Conservation (phyloP, 805 yeast genomes). For the Candida nanaspora region DNA sequence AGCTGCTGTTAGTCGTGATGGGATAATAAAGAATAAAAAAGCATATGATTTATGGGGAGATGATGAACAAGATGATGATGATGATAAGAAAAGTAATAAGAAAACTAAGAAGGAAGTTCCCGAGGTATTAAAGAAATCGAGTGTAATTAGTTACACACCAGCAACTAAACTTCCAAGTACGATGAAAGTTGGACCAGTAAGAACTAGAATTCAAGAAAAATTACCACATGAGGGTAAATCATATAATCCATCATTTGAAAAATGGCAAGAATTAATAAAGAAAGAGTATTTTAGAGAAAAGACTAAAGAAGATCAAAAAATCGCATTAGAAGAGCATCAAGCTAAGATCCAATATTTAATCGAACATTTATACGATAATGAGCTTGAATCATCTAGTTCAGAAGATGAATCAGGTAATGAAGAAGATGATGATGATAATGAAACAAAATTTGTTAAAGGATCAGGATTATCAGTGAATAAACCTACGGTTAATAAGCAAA, state of each 20-base stretch:
- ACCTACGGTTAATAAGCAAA: slow-evolving; percentile 60
- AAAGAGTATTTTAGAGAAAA: slow-evolving; percentile 62
- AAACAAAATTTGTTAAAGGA: slow-evolving; percentile 15
- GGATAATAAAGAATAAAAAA: slow-evolving; percentile 42
- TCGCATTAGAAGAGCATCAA: slow-evolving; percentile 54
- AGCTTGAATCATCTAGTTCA: slow-evolving; percentile 26
- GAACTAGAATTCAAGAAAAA: slow-evolving; percentile 40
- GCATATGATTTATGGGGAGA: slow-evolving; percentile 69
- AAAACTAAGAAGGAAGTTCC: slow-evolving; percentile 32
- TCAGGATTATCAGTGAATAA: slow-evolving; percentile 61
- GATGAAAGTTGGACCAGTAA: slow-evolving; percentile 42
- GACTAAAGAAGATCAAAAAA: slow-evolving; percentile 56
- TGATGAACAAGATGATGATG: slow-evolving; percentile 12
- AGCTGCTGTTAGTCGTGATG: slow-evolving; percentile 56
- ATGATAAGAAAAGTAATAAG: slow-evolving; percentile 12
- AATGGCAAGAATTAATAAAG: slow-evolving; percentile 71
- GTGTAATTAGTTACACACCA: slow-evolving; percentile 37
- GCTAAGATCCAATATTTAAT: slow-evolving; percentile 60
- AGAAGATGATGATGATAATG: slow-evolving; percentile 25
- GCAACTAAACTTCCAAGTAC: slow-evolving; percentile 53
- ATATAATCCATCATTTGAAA: slow-evolving; percentile 79
- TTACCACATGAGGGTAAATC: slow-evolving; percentile 85
- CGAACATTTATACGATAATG: slow-evolving; percentile 52
- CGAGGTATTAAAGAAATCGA: slow-evolving; percentile 24
- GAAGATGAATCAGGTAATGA: slow-evolving; percentile 30